Conservation (phyloP, 2,329 filamentous ascomycete genomes). For the Dactylellina cionopaga region DNA sequence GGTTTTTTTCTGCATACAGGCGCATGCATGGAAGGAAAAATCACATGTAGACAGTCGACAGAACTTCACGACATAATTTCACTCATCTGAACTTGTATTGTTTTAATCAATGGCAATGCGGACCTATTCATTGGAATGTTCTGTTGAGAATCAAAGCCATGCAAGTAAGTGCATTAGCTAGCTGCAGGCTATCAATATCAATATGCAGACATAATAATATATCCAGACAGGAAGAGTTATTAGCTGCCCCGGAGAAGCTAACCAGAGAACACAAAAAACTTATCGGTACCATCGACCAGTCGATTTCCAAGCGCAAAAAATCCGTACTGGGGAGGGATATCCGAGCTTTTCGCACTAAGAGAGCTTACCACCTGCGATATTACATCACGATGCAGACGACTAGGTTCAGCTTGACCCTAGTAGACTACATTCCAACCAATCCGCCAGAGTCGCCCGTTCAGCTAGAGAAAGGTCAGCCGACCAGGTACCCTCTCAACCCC, state of each 20-base stretch:
- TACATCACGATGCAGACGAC: slow-evolving; percentile 48
- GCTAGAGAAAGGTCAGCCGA: slow-evolving; percentile 49
- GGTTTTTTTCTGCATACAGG: too few species aligned
- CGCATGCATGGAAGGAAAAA: too few species aligned
- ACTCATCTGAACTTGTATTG: too few species aligned
- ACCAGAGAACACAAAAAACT: background rate
- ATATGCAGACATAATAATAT: background rate
- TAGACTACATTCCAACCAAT: slow-evolving; percentile 41
- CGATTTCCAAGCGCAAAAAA: slow-evolving; percentile 20
- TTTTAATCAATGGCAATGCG: background rate
- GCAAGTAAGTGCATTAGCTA: slow-evolving; percentile 51
- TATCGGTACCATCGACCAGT: background rate
- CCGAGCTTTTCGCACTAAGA: slow-evolving; percentile 27
- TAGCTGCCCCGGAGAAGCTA: slow-evolving; percentile 6
- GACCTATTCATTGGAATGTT: background rate
- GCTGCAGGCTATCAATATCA: slow-evolving; percentile 28
- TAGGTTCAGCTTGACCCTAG: slow-evolving; percentile 35
- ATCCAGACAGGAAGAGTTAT: slow-evolving; percentile 14
- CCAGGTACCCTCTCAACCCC: slow-evolving; percentile 23
- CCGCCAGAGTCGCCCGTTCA: slow-evolving; percentile 29
- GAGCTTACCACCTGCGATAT: slow-evolving; percentile 40
- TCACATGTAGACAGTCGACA: too few species aligned
- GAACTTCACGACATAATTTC: too few species aligned
- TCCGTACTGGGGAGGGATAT: slow-evolving; percentile 4
- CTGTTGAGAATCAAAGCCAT: slow-evolving; percentile 4